Conservation (phyloP, 495 filamentous ascomycete genomes). For the Umbilicaria muhlenbergii region DNA sequence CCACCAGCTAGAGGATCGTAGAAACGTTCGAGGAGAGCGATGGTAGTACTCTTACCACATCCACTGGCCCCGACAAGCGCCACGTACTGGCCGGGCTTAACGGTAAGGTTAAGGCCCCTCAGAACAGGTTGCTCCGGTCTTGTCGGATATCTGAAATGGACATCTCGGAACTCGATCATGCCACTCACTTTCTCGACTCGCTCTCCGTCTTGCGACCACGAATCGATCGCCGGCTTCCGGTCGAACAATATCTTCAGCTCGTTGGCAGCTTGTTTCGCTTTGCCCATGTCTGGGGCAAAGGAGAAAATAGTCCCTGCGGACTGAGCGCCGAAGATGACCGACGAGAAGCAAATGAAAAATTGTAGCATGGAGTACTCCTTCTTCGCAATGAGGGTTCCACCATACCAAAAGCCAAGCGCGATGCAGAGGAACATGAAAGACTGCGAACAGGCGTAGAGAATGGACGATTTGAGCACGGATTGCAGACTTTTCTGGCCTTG, state of each 20-base stretch:
- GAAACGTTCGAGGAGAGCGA: conserved; percentile 68
- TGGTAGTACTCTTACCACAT: conserved; percentile 73
- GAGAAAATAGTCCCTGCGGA: conserved; percentile 79
- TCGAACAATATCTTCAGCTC: conserved; percentile 70
- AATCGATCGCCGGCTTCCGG: conserved; percentile 59
- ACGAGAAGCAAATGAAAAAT: conserved; percentile 73
- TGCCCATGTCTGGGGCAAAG: conserved; percentile 77
- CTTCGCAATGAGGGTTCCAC: conserved; percentile 60
- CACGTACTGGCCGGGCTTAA: conserved; percentile 63
- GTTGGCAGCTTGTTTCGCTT: conserved; percentile 64
- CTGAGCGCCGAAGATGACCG: conserved; percentile 71
- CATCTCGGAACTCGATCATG: conserved; percentile 60
- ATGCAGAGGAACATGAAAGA: conserved; percentile 65
- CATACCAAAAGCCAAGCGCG: conserved; percentile 91
- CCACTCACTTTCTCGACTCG: conserved; percentile 42
- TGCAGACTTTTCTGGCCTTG: conserved; percentile 47
- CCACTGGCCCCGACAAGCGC: conserved; percentile 71
- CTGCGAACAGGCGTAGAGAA: conserved; percentile 67
- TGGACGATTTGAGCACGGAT: conserved; percentile 50
- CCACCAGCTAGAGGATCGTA: conserved; percentile 66
- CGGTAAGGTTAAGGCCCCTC: conserved; percentile 52
- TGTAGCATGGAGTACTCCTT: conserved; percentile 56
- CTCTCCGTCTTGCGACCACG: conserved; percentile 64
- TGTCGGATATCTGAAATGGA: conserved; percentile 71
- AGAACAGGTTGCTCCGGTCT: conserved; percentile 67